Evolutionary conservation across 345 rosid genomes (phyloP).

Genomic region (Litchi chinensis): DNA sequence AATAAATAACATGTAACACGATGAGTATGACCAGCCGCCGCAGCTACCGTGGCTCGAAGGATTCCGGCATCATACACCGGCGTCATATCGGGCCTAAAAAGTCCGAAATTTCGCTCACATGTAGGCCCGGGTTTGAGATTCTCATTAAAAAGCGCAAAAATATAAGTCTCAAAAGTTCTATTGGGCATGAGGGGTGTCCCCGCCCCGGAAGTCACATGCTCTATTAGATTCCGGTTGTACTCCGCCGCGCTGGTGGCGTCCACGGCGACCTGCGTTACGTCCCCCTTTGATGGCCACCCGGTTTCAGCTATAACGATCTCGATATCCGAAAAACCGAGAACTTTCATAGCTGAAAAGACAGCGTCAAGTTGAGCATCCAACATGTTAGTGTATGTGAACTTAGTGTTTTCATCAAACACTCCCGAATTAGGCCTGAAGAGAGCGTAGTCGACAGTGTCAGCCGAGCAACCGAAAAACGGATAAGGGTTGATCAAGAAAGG

Average conservation of each 20-base stretch:
- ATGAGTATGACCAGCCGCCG: slow-evolving; percentile 31
- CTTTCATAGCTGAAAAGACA: slow-evolving; percentile 73
- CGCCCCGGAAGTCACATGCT: slow-evolving; percentile 53
- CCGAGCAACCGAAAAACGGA: slow-evolving; percentile 75
- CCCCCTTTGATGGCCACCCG: slow-evolving; percentile 89
- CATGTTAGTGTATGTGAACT: slow-evolving; percentile 69
- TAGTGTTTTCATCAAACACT: slow-evolving; percentile 51
- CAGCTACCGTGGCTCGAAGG: slow-evolving; percentile 68
- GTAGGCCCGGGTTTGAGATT: slow-evolving; percentile 77
- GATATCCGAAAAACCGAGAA: slow-evolving; percentile 61
- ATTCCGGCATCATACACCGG: slow-evolving; percentile 76
- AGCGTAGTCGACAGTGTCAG: slow-evolving; percentile 72
- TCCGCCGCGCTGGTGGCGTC: slow-evolving; percentile 56
- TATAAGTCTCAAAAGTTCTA: slow-evolving; percentile 80
- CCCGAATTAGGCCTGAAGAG: slow-evolving; percentile 70
- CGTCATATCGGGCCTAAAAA: slow-evolving; percentile 65
- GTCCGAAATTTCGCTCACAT: slow-evolving; percentile 70
- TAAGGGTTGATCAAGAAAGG: slow-evolving; percentile 85
- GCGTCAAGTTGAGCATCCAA: slow-evolving; percentile 91
- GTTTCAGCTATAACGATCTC: slow-evolving; percentile 87
- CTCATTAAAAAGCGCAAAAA: slow-evolving; percentile 87
- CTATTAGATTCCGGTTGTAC: slow-evolving; percentile 63
- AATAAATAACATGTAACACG: slow-evolving; percentile 37
- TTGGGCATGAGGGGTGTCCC: slow-evolving; percentile 93
- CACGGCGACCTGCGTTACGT: slow-evolving; percentile 56